Percentiles rank a stretch among this genome's conserved stretches.
phyloP scores from a whole-genome alignment of 768 basidiomycete species.

The Podaxis carcinomalis region DNA sequence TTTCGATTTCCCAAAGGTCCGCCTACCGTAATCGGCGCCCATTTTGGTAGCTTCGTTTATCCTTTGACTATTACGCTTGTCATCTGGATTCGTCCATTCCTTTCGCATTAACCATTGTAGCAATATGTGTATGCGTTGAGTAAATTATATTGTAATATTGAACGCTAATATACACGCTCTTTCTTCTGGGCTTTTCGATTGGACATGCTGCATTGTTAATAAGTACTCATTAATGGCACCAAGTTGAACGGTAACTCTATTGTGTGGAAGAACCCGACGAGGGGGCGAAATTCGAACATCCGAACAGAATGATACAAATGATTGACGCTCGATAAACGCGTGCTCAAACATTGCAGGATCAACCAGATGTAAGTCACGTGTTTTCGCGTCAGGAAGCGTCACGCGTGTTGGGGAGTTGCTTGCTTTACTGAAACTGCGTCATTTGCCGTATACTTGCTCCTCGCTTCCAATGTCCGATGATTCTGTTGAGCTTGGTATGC shows the following conservation, averaged over 20 bases:
- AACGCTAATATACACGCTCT: neutral
- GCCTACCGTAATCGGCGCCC: neutral
- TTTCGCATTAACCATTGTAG: neutral
- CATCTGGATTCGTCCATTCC: neutral
- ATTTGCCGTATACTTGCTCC: neutral
- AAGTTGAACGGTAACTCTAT: no score
- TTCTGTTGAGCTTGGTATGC: slow-evolving; percentile 9
- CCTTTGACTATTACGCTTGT: neutral
- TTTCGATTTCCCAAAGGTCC: neutral
- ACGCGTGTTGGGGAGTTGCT: neutral
- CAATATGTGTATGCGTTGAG: neutral
- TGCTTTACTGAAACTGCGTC: neutral
- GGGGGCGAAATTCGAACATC: no score
- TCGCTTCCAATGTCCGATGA: slow-evolving; percentile 8
- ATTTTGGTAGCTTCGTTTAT: neutral
- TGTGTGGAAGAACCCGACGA: no score
- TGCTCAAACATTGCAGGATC: neutral
- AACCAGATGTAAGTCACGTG: neutral
- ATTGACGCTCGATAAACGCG: neutral
- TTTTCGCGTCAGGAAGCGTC: neutral
- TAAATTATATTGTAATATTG: neutral
- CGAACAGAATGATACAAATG: no score
- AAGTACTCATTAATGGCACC: no score
- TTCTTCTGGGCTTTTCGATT: neutral
- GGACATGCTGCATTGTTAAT: no score